Evolutionary conservation across 768 basidiomycete genomes (phyloP).

Genomic region (Russula ochroleuca): DNA sequence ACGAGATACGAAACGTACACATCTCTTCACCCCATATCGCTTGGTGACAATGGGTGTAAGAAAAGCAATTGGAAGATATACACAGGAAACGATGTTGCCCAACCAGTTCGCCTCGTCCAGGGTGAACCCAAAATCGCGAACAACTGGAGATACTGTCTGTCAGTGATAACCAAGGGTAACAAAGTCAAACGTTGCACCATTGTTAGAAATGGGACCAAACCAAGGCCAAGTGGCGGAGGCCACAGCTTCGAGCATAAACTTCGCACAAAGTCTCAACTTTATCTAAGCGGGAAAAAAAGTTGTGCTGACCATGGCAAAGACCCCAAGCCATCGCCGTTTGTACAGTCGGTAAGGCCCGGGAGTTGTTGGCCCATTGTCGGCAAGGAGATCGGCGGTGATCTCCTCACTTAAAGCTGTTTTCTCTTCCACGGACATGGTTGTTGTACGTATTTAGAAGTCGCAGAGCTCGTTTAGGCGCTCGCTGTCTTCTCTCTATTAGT

Average conservation of each 20-base stretch:
- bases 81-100: slow-evolving; percentile 58
- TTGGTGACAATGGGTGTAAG: slow-evolving; percentile 54
- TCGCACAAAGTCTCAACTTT: background rate
- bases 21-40: slow-evolving; percentile 56
- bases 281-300: background rate
- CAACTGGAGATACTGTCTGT: slow-evolving; percentile 39
- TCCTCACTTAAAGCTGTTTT: background rate
- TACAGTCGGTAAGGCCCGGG: slow-evolving; percentile 55
- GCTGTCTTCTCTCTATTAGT: background rate
- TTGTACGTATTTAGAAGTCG: background rate
- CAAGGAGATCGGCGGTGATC: background rate
- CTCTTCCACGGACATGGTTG: background rate
- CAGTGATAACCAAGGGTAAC: background rate
- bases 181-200: slow-evolving; percentile 41
- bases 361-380: background rate
- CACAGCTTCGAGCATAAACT: slow-evolving; percentile 61
- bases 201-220: slow-evolving; percentile 79
- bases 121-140: slow-evolving; percentile 60
- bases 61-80: slow-evolving; percentile 61
- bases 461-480: too few species aligned
- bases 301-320: slow-evolving; percentile 55
- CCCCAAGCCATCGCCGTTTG: slow-evolving; percentile 61
- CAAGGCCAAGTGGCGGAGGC: slow-evolving; percentile 66
- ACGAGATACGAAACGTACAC: slow-evolving; percentile 44
- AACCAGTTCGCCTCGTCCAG: slow-evolving; percentile 78